These are phyloP conservation scores for Trichophyton schoenleinii DNA, from an alignment of 2,329 filamentous ascomycete species.

Conservation along the genomic window DNA sequence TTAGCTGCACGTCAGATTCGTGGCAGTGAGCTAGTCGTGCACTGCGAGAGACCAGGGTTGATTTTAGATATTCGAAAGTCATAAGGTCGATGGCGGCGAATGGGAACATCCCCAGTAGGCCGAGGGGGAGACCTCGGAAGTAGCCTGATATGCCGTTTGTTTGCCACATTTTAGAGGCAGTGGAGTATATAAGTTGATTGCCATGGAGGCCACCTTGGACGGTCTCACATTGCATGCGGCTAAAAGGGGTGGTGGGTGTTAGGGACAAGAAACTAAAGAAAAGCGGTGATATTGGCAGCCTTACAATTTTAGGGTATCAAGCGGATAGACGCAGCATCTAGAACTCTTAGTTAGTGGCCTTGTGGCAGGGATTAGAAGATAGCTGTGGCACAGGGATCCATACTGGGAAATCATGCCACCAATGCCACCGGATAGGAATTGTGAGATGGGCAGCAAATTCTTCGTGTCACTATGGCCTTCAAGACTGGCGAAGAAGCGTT, in stretches of 20 bases:
- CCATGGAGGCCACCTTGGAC: conserved; percentile 74
- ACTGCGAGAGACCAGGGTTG: conserved; percentile 55
- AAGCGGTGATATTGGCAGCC: conserved; percentile 16
- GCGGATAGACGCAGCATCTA: conserved; percentile 82
- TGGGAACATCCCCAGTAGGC: conserved; percentile 90
- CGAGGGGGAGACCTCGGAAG: conserved; percentile 89
- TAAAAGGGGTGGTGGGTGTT: conserved; percentile 17
- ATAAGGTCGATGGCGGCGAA: conserved; percentile 95
- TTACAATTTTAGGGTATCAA: conserved; percentile 57
- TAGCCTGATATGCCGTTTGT: conserved; percentile 62
- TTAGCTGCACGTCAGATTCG: conserved; percentile 69
- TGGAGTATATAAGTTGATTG: conserved; percentile 68
- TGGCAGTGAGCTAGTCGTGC: conserved; percentile 57
- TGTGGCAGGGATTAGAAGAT: neutral
- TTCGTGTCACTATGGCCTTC: conserved; percentile 79
- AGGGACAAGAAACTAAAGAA: neutral
- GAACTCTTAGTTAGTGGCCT: neutral
- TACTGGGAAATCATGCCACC: conserved; percentile 93
- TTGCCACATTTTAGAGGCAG: conserved; percentile 73
- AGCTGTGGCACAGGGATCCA: conserved; percentile 14
- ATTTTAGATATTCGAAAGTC: conserved; percentile 88
- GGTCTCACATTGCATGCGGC: conserved; percentile 85
- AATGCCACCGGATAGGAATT: conserved; percentile 80
- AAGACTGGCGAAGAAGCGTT: conserved; percentile 68
- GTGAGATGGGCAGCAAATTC: conserved; percentile 67